Conservation (phyloP, 768 basidiomycete species). For the Lactarius pseudohatsudake region DNA sequence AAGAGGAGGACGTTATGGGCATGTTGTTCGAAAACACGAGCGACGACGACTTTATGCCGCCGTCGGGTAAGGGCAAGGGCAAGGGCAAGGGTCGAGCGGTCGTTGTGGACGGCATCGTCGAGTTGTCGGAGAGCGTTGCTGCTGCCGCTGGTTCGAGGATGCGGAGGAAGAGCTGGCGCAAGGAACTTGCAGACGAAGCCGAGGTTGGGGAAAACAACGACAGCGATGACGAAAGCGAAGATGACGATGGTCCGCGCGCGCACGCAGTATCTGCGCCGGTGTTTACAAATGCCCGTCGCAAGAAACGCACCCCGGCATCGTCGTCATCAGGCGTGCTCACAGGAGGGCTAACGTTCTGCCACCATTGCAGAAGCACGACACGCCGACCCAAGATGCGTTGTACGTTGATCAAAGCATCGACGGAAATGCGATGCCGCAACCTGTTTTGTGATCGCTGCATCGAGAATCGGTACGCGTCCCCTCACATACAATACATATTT, state of each 20-base stretch:
- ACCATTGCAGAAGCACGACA: neutral
- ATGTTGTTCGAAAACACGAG: neutral
- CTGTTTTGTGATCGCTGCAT: conserved; percentile 26
- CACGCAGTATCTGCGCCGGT: neutral
- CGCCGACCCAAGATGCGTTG: conserved; percentile 22
- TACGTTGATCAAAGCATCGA: neutral
- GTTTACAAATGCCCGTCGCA: neutral
- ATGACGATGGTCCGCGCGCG: neutral
- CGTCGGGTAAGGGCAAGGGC: neutral
- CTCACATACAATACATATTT: neutral
- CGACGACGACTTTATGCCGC: neutral
- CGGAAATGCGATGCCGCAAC: conserved; percentile 8
- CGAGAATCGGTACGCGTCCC: conserved; percentile 18
- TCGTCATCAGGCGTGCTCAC: no score
- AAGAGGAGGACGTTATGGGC: conserved; percentile 12
- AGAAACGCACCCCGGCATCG: neutral
- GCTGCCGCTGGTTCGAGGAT: neutral
- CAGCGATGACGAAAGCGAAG: neutral
- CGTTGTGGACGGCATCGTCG: neutral
- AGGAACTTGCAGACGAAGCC: conserved; percentile 6
- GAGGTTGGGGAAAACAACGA: neutral
- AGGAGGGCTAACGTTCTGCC: conserved; percentile 2
- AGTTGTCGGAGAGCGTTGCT: neutral
- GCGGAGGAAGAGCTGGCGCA: conserved; percentile 19
- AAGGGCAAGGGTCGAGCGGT: neutral